phyloP scores from a whole-genome alignment of 768 basidiomycete genomes.

The Lactifluus subvellereus region DNA sequence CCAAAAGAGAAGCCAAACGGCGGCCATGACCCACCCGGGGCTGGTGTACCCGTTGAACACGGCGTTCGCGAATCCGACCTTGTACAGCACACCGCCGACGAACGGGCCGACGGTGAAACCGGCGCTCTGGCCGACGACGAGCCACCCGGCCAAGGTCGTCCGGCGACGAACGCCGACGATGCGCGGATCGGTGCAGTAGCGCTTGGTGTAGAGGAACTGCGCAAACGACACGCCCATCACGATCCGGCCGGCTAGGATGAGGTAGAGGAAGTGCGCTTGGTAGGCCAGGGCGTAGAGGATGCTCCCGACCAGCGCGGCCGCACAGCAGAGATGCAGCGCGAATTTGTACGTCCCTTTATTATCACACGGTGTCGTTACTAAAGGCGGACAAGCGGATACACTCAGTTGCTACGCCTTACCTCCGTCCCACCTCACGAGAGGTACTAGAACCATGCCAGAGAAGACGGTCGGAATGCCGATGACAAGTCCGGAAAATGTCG shows the following conservation, averaged over 20 bases:
- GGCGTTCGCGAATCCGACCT: constrained; percentile 47
- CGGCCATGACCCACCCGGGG: constrained; percentile 61
- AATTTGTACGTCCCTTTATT: constrained; percentile 49
- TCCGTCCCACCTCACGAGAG: constrained; percentile 49
- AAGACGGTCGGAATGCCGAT: constrained; percentile 64
- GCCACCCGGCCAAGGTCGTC: constrained; percentile 56
- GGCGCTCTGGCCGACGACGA: constrained; percentile 56
- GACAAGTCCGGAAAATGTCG: constrained; percentile 63
- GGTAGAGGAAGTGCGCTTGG: constrained; percentile 51
- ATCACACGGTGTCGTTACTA: neutral
- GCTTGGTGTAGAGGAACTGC: constrained; percentile 61
- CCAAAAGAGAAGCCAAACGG: constrained; percentile 50
- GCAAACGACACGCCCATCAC: constrained; percentile 56
- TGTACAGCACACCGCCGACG: constrained; percentile 55
- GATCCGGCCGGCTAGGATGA: constrained; percentile 67
- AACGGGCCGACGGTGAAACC: constrained; percentile 63
- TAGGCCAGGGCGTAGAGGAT: constrained; percentile 60
- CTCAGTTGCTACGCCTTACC: constrained; percentile 33
- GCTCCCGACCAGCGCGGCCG: constrained; percentile 47
- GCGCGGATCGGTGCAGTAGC: constrained; percentile 63
- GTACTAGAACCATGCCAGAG: constrained; percentile 52
- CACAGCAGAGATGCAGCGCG: constrained; percentile 52
- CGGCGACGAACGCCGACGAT: constrained; percentile 59
- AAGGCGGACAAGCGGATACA: neutral
- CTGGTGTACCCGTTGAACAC: constrained; percentile 66